Evolutionary conservation across 2,329 filamentous ascomycete genomes (phyloP), one percentile per base, ranked within the genome.

Genomic region (Pseudogymnoascus sp.): DNA sequence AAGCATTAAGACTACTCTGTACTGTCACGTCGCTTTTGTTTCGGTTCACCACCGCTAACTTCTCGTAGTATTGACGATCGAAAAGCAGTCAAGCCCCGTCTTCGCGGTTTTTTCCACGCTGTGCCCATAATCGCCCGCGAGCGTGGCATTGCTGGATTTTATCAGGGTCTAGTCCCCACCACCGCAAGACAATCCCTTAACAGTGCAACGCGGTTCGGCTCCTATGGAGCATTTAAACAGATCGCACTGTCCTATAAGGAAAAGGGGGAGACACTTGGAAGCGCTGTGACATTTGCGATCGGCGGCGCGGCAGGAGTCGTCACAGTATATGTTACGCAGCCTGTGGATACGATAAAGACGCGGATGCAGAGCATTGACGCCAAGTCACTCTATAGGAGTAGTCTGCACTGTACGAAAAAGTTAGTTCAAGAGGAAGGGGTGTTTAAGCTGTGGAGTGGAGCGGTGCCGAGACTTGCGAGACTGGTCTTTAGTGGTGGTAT

Each of bases 331-430:
- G 86, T 85, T 34, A 88, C 85, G 63, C 85, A 88, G 74, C 85
- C 85, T 19, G 79, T 99, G 51, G 95, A 99, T 76, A 98, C 93
- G 0, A 84, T 99, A 75, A 99, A 99, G 84, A 99, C 95, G 69
- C 79, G 92, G 67, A 99, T 99, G 95, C 95, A 99, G 83, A 96
- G 92, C 69, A 88, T 97, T 67, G 92, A 97, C 76, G 91, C 93
- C 31, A 85, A 84, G 67, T 80, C 78, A 60, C 78, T 88, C 66
- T 99, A 99, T 74, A 92, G 89, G 74, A 97, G 96, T 77, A 95
- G 89, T 71, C 83, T 96, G 69, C 84, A 87, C 57, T 99, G 95
- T 75, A 93, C 90, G 0, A 81, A 84, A 11, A 82, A 88, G 72
- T 96, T 99, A 68, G 89, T 95, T 75, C 90, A 86, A 77, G 86